These are phyloP conservation scores for Coemansia sp. DNA, from an alignment of 192 early-diverging fungal species.

Conservation along the genomic window DNA sequence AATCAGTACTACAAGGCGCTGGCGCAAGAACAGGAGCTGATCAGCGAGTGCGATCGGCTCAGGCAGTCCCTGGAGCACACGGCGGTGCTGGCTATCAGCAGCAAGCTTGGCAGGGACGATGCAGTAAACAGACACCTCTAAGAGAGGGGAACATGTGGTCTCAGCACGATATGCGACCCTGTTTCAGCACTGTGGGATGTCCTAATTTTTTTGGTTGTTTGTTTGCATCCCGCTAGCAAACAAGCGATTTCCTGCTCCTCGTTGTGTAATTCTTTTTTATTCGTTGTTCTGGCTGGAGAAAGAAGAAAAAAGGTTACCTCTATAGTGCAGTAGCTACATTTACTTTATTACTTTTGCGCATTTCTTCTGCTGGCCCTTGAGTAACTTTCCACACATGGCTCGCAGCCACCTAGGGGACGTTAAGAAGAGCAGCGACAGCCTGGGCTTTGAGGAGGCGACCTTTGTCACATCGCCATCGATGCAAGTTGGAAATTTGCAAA, in stretches of 20 bases:
- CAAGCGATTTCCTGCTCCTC: neutral
- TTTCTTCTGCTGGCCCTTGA: neutral
- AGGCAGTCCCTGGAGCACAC: constrained; percentile 32
- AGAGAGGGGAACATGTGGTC: too few species aligned
- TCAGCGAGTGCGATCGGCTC: constrained; percentile 34
- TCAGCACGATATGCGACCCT: neutral
- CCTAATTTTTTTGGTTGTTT: neutral
- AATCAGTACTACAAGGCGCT: constrained; percentile 14
- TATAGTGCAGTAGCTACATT: constrained; percentile 2
- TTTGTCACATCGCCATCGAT: constrained; percentile 26
- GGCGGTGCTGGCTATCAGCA: constrained; percentile 31
- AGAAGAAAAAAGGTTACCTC: neutral
- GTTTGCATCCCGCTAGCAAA: neutral
- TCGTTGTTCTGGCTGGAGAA: neutral
- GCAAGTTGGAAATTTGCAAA: neutral
- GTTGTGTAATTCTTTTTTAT: neutral
- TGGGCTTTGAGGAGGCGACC: constrained; percentile 36
- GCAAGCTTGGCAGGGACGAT: constrained; percentile 1
- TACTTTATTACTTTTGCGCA: neutral
- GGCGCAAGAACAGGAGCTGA: constrained; percentile 32
- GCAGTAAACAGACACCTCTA: neutral
- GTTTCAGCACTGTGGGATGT: neutral
- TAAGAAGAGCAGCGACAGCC: constrained; percentile 25
- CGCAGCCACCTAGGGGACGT: neutral
- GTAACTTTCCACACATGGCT: neutral